These are phyloP conservation scores for Castanea crenata DNA, from an alignment of 306 rosid genomes.

Conservation along the genomic window DNA sequence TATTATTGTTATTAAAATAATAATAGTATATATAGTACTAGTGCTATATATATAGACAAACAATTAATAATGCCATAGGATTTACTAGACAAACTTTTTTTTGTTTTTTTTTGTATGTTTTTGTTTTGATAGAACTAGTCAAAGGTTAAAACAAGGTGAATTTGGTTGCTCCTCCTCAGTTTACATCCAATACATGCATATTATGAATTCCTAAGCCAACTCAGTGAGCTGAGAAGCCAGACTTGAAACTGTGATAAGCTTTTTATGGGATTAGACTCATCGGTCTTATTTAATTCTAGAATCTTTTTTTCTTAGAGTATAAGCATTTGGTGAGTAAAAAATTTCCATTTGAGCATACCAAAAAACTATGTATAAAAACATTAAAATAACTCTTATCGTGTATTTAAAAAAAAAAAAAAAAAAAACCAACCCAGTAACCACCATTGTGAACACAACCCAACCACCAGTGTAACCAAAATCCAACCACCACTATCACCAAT, in stretches of 20 bases:
- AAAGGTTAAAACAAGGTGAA: background rate
- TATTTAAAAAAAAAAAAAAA: no score
- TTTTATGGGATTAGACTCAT: background rate
- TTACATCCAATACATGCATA: background rate
- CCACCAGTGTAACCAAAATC: no score
- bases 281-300: no score
- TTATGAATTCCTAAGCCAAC: background rate
- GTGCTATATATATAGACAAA: background rate
- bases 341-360: no score
- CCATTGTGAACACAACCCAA: no score
- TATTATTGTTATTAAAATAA: constrained; percentile 1
- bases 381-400: no score
- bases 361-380: no score
- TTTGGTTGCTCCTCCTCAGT: background rate
- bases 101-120: no score
- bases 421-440: no score
- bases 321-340: no score
- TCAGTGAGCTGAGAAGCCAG: background rate
- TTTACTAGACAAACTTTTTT: background rate
- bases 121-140: background rate
- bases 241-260: background rate
- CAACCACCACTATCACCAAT: no score
- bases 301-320: no score
- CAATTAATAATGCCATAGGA: background rate
- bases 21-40: background rate